Base-by-base conservation (phyloP, 2,329 filamentous ascomycete genomes). In the Paecilomyces dactylethromorphus region DNA sequence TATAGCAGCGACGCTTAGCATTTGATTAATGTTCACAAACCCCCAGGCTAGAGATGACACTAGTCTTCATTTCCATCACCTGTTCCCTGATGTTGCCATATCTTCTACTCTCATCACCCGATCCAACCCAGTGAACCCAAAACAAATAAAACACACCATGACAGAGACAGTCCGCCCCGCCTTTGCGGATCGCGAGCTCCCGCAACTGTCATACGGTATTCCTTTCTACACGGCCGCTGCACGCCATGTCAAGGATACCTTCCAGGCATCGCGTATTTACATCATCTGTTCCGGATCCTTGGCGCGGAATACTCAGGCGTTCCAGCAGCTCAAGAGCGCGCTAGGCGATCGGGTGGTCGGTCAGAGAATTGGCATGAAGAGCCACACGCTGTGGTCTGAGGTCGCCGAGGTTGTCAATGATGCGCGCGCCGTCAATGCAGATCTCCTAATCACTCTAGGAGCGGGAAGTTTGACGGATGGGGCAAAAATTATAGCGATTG, bases 391-490 rank as follows among this genome's bases (percentile, higher is more conserved):
- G 3, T 84, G 80, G 75, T 76, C 77, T 1, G 79, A 85, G 59
- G 76, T 84, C 6, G 63, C 84, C 0, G 74, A 80, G 51, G 74
- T 83, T 26, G 72, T 77, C 1, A 64, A 71, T 0, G 78, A 82
- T 22, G 74, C 75, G 1, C 65, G 71, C 4, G 61, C 64, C 0
- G 65, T 64, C 7, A 57, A 75, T 3, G 76, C 76, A 0, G 82
- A 86, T 69, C 74, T 80, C 49, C 65, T 86, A 4, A 67, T 85
- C 11, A 85, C 82, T 0, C 66, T 85, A 1, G 82, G 84, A 3
- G 82, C 76, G 0, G 82, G 83, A 0, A 82, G 78, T 53, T 65
- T 85, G n/a, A 84, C 81, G 0, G 82, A 85, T 65, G 81, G 74
- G 0, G 82, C 82, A 0, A 85, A 85, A 66, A 71, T 85, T 1